Conservation (phyloP, 2,329 filamentous ascomycete genomes). For the Cercospora berteroae region DNA sequence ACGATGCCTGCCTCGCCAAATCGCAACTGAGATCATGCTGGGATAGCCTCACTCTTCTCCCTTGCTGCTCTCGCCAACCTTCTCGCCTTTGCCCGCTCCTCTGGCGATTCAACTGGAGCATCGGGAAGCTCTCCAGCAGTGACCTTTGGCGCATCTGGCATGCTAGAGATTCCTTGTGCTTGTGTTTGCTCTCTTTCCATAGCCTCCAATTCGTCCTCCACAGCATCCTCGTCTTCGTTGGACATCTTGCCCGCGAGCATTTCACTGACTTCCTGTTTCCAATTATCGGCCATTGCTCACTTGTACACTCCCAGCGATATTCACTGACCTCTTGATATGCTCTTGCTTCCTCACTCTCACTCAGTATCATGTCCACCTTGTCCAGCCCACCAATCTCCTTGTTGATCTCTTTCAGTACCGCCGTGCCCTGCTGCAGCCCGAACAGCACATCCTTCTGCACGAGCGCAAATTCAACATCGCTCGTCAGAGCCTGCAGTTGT, state of each 20-base stretch:
- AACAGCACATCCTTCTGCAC: conserved; percentile 97
- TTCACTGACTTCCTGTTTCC: conserved; percentile 77
- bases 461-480: conserved; percentile 88
- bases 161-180: conserved; percentile 31
- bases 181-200: conserved; percentile 63
- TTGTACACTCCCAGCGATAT: background rate
- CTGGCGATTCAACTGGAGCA: conserved; percentile 32
- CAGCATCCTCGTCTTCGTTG: conserved; percentile 94
- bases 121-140: conserved; percentile 34
- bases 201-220: conserved; percentile 88
- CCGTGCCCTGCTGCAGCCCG: conserved; percentile 86
- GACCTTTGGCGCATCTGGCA: conserved; percentile 43
- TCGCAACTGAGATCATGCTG: conserved; percentile 21
- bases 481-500: conserved; percentile 83
- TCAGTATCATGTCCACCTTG: conserved; percentile 91
- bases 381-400: conserved; percentile 94
- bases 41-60: conserved; percentile 28
- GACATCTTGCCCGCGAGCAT: conserved; percentile 86
- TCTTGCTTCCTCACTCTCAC: conserved; percentile 83
- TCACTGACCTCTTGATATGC: conserved; percentile 76
- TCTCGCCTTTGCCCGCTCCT: conserved; percentile 32
- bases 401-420: conserved; percentile 86
- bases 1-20: background rate
- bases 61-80: conserved; percentile 29
- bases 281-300: conserved; percentile 1